A percentile compares a stretch with the other conserved stretches of the same genome.
phyloP scores from a whole-genome alignment of 2,329 filamentous ascomycete species.

The Aspergillus ochraceoroseus region DNA sequence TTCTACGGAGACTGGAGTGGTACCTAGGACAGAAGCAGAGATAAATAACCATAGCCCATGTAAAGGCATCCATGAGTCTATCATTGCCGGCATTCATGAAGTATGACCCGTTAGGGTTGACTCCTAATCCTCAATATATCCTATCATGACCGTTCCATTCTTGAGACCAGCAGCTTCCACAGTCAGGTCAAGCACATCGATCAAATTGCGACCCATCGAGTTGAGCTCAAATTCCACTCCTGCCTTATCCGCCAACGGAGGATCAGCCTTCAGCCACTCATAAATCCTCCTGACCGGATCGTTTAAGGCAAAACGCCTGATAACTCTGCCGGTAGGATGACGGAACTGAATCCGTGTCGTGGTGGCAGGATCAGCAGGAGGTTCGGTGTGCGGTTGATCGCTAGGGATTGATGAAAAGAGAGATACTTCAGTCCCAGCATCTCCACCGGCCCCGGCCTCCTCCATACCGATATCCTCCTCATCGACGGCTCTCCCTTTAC shows the following conservation, averaged over 20 bases:
- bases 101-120: background rate
- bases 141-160: conserved; percentile 92
- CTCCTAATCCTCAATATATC: conserved; percentile 63
- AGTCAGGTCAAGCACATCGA: conserved; percentile 66
- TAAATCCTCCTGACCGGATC: conserved; percentile 81
- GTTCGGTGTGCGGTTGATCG: conserved; percentile 70
- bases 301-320: conserved; percentile 72
- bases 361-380: conserved; percentile 61
- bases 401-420: conserved; percentile 68
- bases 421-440: conserved; percentile 34
- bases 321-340: conserved; percentile 75
- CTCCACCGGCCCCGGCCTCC: conserved; percentile 34
- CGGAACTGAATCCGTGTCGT: conserved; percentile 91
- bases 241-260: conserved; percentile 72
- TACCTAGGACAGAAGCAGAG: too few species aligned
- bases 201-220: conserved; percentile 78
- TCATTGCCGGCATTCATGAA: too few species aligned
- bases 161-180: conserved; percentile 81
- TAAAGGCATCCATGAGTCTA: too few species aligned
- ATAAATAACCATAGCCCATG: too few species aligned
- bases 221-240: conserved; percentile 82
- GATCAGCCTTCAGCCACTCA: conserved; percentile 86
- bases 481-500: conserved; percentile 48
- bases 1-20: too few species aligned
- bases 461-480: conserved; percentile 36